A percentile compares a stretch with the other conserved stretches of the same genome.
Evolutionary conservation across 805 yeast species (phyloP).

Genomic region (Yarrowia hollandica): DNA sequence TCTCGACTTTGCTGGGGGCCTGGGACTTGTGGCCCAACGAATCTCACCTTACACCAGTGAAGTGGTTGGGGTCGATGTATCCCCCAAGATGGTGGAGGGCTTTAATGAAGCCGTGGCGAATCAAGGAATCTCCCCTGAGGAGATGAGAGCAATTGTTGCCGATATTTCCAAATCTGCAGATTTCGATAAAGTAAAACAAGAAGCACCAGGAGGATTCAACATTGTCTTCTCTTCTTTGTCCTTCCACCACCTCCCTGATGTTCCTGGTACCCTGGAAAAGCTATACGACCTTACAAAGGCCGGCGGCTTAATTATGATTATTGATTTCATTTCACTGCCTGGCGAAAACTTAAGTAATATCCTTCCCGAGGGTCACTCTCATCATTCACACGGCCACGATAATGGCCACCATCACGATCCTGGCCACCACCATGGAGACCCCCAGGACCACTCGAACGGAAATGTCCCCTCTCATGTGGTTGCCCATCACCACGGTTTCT

Average conservation of each 20-base stretch:
- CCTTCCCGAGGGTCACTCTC: background rate
- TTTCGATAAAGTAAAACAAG: constrained; percentile 16
- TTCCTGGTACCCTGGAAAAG: constrained; percentile 27
- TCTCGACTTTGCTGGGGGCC: constrained; percentile 38
- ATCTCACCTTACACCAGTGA: constrained; percentile 33
- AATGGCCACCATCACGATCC: background rate
- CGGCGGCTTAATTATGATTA: constrained; percentile 32
- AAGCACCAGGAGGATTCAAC: constrained; percentile 32
- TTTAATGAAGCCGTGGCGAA: constrained; percentile 33
- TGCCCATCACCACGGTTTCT: constrained; percentile 17
- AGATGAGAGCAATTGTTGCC: constrained; percentile 33
- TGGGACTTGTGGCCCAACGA: constrained; percentile 34
- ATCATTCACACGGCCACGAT: background rate
- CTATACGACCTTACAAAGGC: constrained; percentile 31
- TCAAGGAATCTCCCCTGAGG: constrained; percentile 34
- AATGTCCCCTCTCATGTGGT: background rate
- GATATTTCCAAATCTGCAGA: constrained; percentile 29
- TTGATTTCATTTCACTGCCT: constrained; percentile 11
- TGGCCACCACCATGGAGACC: background rate
- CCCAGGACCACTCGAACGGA: background rate
- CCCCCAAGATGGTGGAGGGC: constrained; percentile 34
- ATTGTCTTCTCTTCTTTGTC: constrained; percentile 35
- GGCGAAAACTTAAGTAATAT: background rate
- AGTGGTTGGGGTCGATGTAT: constrained; percentile 37
- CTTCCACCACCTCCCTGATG: constrained; percentile 36